These are phyloP conservation scores for Cladophialophora carrionii DNA, from an alignment of 2,329 filamentous ascomycete genomes.

Conservation along the genomic window DNA sequence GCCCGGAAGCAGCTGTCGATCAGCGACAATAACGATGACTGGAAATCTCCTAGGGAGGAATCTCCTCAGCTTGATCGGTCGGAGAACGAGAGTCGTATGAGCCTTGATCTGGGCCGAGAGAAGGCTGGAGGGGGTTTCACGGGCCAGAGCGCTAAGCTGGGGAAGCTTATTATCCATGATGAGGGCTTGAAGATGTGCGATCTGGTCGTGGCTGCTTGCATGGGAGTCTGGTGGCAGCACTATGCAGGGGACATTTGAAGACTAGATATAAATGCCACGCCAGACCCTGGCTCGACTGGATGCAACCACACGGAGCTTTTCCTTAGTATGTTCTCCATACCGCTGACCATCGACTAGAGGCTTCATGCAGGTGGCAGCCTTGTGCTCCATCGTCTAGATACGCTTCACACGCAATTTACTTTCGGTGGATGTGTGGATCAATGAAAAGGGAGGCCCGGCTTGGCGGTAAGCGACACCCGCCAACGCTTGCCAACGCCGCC, in stretches of 20 bases:
- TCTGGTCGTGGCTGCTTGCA: slow-evolving; percentile 83
- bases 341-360: background rate
- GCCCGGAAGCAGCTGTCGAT: slow-evolving; percentile 29
- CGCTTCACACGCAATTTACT: slow-evolving; percentile 10
- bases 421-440: slow-evolving; percentile 7
- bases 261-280: background rate
- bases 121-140: slow-evolving; percentile 82
- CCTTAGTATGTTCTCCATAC: background rate
- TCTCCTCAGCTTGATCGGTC: slow-evolving; percentile 4
- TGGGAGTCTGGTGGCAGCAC: slow-evolving; percentile 90
- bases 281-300: background rate
- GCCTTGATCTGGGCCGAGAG: slow-evolving; percentile 78
- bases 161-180: slow-evolving; percentile 85
- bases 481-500: background rate
- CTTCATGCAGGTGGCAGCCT: slow-evolving; percentile 2
- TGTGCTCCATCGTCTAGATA: background rate
- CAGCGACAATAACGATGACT: slow-evolving; percentile 13
- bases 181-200: slow-evolving; percentile 96
- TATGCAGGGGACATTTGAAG: slow-evolving; percentile 63
- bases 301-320: background rate
- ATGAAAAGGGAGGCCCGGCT: slow-evolving; percentile 12
- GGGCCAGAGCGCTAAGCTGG: slow-evolving; percentile 86
- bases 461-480: background rate
- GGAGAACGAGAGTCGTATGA: slow-evolving; percentile 54
- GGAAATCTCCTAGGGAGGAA: background rate